Evolutionary conservation across 306 rosid species (phyloP).

Genomic region (Heteromeles arbutifolia): DNA sequence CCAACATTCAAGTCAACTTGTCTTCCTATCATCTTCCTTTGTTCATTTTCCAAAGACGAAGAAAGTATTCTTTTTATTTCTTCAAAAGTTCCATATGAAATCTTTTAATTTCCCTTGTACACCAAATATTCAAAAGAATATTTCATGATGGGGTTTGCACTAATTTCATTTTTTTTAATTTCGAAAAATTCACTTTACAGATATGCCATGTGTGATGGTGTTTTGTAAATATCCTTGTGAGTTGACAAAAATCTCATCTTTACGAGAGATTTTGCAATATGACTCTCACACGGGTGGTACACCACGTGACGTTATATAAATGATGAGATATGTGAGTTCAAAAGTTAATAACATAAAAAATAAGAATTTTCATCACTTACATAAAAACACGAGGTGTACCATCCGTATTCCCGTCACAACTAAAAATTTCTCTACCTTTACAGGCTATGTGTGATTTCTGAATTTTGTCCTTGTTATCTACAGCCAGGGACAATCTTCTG

Average conservation of each 20-base stretch:
- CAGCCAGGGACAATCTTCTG: slow-evolving; percentile 50
- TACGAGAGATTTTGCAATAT: too few species aligned
- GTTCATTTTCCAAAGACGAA: background rate
- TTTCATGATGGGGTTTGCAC: slow-evolving; percentile 24
- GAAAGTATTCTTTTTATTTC: slow-evolving; percentile 5
- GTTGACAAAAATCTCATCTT: too few species aligned
- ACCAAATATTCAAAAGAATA: slow-evolving; percentile 20
- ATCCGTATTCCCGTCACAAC: too few species aligned
- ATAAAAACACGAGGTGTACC: too few species aligned
- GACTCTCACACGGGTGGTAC: too few species aligned
- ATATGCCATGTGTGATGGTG: slow-evolving; percentile 26
- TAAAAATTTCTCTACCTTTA: too few species aligned
- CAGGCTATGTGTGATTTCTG: slow-evolving; percentile 12
- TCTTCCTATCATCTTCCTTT: background rate
- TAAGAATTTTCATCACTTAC: too few species aligned
- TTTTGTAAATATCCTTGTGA: slow-evolving; percentile 17
- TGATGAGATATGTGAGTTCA: too few species aligned
- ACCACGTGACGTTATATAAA: too few species aligned
- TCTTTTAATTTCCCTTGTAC: slow-evolving; percentile 24
- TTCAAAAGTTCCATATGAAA: slow-evolving; percentile 17
- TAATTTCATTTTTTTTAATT: background rate
- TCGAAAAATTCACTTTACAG: slow-evolving; percentile 31
- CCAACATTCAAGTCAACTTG: slow-evolving; percentile 33
- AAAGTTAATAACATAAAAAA: too few species aligned
- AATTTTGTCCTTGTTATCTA: slow-evolving; percentile 19